These are phyloP conservation scores for Cardamine chenopodiifolia DNA, from an alignment of 345 rosid species.

Conservation along the genomic window DNA sequence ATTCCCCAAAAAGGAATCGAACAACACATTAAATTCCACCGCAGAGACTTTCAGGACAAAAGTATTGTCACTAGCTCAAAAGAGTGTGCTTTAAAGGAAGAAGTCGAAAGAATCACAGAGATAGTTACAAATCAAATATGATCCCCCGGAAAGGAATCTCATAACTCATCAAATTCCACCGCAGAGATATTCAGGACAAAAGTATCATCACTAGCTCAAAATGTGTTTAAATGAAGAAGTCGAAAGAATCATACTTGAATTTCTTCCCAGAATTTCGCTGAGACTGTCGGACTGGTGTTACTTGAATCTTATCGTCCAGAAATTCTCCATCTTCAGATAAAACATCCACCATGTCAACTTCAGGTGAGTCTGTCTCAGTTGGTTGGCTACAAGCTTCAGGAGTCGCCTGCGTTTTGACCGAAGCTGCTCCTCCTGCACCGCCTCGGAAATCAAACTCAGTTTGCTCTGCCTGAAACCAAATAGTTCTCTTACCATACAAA, in stretches of 20 bases:
- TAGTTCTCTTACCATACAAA: background rate
- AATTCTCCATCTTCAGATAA: slow-evolving; percentile 50
- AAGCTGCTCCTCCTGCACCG: slow-evolving; percentile 77
- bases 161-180: background rate
- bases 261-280: slow-evolving; percentile 71
- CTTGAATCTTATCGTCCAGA: slow-evolving; percentile 51
- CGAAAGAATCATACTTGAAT: slow-evolving; percentile 54
- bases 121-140: slow-evolving; percentile 9
- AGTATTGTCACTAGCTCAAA: no score
- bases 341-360: slow-evolving; percentile 52
- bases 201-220: background rate
- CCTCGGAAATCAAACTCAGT: slow-evolving; percentile 68
- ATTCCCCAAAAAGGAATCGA: background rate
- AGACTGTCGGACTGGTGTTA: slow-evolving; percentile 67
- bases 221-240: slow-evolving; percentile 26
- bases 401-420: slow-evolving; percentile 41
- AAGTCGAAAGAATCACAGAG: no score
- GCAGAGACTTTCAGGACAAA: no score
- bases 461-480: slow-evolving; percentile 54
- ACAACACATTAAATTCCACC: background rate
- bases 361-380: slow-evolving; percentile 53
- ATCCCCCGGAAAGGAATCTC: background rate
- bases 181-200: background rate
- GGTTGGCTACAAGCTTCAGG: slow-evolving; percentile 47
- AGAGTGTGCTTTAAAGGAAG: no score